These are phyloP conservation scores for Jaenimonas drosophilae DNA, from an alignment of 208 protist species.

Conservation along the genomic window DNA sequence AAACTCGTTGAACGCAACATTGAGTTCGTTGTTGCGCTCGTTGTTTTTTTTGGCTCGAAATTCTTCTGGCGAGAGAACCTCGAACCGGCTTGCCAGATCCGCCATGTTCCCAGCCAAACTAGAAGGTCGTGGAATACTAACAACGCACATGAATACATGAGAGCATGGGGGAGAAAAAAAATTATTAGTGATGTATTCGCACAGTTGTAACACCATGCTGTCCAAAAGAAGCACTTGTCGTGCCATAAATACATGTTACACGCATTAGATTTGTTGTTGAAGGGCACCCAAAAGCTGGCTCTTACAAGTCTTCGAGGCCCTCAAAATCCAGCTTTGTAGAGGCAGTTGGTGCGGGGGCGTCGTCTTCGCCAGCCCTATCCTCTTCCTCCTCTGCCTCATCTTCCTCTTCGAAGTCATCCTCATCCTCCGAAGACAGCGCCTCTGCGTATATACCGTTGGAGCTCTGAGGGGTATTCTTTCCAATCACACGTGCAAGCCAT, in stretches of 20 bases:
- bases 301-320: too few species aligned
- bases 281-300: too few species aligned
- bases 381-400: slow-evolving; percentile 9
- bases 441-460: slow-evolving; percentile 75
- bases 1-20: slow-evolving; percentile 33
- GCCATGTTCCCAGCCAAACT: not conserved
- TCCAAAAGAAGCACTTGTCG: not conserved
- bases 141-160: not conserved
- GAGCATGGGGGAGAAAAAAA: not conserved
- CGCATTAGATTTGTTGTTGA: too few species aligned
- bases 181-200: not conserved
- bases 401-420: slow-evolving; percentile 16
- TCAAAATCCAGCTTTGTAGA: too few species aligned
- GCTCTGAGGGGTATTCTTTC: slow-evolving; percentile 16
- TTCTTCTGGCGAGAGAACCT: slow-evolving; percentile 6
- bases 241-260: not conserved
- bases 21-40: not conserved
- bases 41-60: slow-evolving; percentile 1
- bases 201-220: not conserved
- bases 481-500: slow-evolving; percentile 81
- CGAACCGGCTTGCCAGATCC: not conserved
- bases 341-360: too few species aligned
- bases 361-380: too few species aligned
- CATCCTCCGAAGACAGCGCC: slow-evolving; percentile 44
- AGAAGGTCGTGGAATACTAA: not conserved